Percentiles rank a stretch among this genome's conserved stretches.
phyloP scores from a whole-genome alignment of 371 early-diverging fungal species.

The Blakeslea trispora region DNA sequence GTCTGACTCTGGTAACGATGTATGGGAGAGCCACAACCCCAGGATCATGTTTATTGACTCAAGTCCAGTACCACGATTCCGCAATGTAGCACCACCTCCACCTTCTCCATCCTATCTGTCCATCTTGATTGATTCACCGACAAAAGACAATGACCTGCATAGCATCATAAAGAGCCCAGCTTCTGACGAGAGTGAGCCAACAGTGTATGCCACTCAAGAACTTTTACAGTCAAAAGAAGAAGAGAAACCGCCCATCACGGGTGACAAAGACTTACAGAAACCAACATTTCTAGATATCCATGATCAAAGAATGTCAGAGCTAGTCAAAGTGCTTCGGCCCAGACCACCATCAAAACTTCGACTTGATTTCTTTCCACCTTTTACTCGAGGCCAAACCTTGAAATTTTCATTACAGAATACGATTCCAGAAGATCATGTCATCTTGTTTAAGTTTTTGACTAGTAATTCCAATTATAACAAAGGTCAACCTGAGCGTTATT shows the following conservation, averaged over 20 bases:
- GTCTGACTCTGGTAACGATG: conserved; percentile 5
- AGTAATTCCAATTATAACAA: conserved; percentile 20
- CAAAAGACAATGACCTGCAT: conserved; percentile 3
- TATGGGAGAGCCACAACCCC: conserved; percentile 15
- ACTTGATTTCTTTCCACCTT: conserved; percentile 30
- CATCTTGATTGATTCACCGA: conserved; percentile 20
- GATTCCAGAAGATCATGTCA: conserved; percentile 47
- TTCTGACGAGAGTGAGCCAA: conserved; percentile 14
- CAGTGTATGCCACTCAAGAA: conserved; percentile 10
- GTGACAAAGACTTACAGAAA: too few relatives aligned
- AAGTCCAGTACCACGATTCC: conserved; percentile 51
- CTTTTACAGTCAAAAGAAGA: not conserved
- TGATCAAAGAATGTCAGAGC: conserved; percentile 10
- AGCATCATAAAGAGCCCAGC: conserved; percentile 27
- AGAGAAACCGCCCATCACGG: not conserved
- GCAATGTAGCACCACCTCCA: conserved; percentile 48
- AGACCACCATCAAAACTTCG: conserved; percentile 3
- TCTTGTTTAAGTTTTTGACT: conserved; percentile 49
- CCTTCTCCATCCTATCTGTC: conserved; percentile 45
- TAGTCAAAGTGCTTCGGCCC: conserved; percentile 7
- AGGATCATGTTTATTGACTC: conserved; percentile 49
- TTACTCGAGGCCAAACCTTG: conserved; percentile 41
- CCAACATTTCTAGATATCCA: conserved; percentile 6
- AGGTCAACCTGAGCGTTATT: conserved; percentile 37
- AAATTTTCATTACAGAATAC: conserved; percentile 36